Percentiles rank a stretch among this genome's conserved stretches.
These are phyloP conservation scores for Suillus alpinus DNA, from an alignment of 768 basidiomycete genomes.

Conservation along the genomic window DNA sequence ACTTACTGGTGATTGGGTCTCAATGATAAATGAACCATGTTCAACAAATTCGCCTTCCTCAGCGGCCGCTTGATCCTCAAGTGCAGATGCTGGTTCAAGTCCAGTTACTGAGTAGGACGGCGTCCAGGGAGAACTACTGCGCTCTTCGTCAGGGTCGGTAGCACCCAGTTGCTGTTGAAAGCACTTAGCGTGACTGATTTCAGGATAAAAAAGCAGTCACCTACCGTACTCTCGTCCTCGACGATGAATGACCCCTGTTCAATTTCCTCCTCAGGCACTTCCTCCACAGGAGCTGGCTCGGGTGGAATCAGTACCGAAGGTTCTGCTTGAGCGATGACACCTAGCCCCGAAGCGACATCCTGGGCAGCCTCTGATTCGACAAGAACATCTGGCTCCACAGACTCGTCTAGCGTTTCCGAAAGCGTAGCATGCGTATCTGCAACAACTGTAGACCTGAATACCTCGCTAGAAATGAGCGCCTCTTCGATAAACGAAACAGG, in stretches of 20 bases:
- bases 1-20: neutral
- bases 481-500: neutral
- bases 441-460: neutral
- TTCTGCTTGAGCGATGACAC: neutral
- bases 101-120: constrained; percentile 35
- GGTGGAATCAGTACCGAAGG: neutral
- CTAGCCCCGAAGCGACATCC: neutral
- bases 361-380: neutral
- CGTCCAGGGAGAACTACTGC: constrained; percentile 31
- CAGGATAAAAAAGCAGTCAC: neutral
- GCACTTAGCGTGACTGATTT: neutral
- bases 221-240: constrained; percentile 3
- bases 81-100: neutral
- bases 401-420: neutral
- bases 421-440: neutral
- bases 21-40: constrained; percentile 10
- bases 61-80: neutral
- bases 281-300: neutral
- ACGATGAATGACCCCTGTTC: constrained; percentile 13
- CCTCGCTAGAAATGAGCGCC: neutral
- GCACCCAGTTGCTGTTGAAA: neutral
- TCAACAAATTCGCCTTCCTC: constrained; percentile 14
- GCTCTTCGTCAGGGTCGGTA: neutral
- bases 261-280: constrained; percentile 1
- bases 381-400: neutral